Evolutionary conservation across 2,329 filamentous ascomycete genomes (phyloP).

Genomic region (Escovopsis sp.): DNA sequence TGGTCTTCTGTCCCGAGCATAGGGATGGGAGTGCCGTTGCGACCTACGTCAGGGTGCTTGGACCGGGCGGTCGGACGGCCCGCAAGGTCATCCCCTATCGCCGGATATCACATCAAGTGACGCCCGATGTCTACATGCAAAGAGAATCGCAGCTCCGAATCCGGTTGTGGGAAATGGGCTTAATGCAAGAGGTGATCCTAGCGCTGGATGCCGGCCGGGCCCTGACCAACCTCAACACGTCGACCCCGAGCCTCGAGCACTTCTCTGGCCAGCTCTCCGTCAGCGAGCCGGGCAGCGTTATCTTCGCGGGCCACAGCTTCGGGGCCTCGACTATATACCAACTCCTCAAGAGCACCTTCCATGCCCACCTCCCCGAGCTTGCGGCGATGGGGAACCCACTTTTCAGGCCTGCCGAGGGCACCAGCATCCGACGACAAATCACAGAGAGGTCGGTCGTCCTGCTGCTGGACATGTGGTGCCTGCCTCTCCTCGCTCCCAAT

Average conservation of each 20-base stretch:
- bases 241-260: constrained; percentile 33
- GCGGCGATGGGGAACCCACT: constrained; percentile 38
- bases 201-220: constrained; percentile 43
- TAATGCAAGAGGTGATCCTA: constrained; percentile 52
- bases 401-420: constrained; percentile 40
- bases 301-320: constrained; percentile 70
- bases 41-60: constrained; percentile 52
- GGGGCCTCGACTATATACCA: constrained; percentile 61
- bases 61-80: constrained; percentile 21
- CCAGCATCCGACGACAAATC: constrained; percentile 47
- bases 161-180: constrained; percentile 62
- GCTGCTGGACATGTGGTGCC: constrained; percentile 68
- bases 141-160: constrained; percentile 60
- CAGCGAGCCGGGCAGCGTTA: constrained; percentile 54
- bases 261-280: constrained; percentile 51
- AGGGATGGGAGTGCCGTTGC: constrained; percentile 66
- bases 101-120: constrained; percentile 45
- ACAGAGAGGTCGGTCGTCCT: constrained; percentile 50
- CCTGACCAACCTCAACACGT: constrained; percentile 38
- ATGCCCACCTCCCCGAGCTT: constrained; percentile 35
- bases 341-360: constrained; percentile 65
- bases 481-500: constrained; percentile 49
- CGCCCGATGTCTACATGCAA: constrained; percentile 47
- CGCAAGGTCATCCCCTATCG: constrained; percentile 30
- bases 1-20: constrained; percentile 71